Evolutionary conservation across 108 stramenopile species (phyloP).

Genomic region (Schizochytrium sp.): DNA sequence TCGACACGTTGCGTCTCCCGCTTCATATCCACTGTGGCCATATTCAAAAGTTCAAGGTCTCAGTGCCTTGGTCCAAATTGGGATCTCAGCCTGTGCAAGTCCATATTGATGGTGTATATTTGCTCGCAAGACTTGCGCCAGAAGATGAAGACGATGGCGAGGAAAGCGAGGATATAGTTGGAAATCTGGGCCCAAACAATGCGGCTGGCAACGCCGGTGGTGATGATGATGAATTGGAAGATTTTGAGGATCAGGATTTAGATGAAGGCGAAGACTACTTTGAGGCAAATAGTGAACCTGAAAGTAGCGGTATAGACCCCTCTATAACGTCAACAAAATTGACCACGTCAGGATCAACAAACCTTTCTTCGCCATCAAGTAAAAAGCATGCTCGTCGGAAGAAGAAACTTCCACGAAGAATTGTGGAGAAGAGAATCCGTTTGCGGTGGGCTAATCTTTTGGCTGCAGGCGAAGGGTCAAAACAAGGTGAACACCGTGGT

Average conservation of each 20-base stretch:
- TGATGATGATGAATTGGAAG: background rate
- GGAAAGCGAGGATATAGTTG: background rate
- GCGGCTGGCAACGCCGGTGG: background rate
- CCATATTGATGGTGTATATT: constrained; percentile 21
- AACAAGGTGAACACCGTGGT: background rate
- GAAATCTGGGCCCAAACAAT: background rate
- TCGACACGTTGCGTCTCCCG: constrained; percentile 88
- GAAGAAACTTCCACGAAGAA: constrained; percentile 30
- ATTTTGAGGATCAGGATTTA: background rate
- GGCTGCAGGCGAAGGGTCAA: constrained; percentile 1
- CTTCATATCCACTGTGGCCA: constrained; percentile 92
- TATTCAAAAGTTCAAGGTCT: constrained; percentile 86
- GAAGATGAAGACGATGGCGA: constrained; percentile 55
- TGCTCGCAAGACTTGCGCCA: constrained; percentile 33
- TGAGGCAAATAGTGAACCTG: background rate
- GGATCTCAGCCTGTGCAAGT: constrained; percentile 63
- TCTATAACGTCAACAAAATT: background rate
- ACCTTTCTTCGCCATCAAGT: too few species aligned
- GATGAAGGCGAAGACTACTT: background rate
- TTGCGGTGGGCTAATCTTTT: constrained; percentile 39
- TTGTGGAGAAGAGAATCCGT: constrained; percentile 49
- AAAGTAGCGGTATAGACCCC: background rate
- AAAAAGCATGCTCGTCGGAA: background rate
- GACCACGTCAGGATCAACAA: too few species aligned
- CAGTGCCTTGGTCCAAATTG: constrained; percentile 83